Base-by-base conservation (phyloP, 2,329 filamentous ascomycete genomes). In the Chrysoporthe deuterocubensis region DNA sequence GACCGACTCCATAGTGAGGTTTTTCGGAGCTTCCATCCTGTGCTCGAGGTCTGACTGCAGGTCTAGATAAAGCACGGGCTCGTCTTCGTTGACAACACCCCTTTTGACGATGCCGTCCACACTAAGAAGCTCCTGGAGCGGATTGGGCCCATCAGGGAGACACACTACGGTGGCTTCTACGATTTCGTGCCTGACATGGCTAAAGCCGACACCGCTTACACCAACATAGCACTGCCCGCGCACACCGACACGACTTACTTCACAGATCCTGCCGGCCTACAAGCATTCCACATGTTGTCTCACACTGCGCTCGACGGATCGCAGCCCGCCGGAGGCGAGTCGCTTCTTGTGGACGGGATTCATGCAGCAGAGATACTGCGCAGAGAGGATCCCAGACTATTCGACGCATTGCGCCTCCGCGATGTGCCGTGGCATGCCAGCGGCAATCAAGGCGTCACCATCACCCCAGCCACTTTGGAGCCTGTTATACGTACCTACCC, bases 171-270 rank as follows among this genome's bases (percentile, higher is more conserved):
- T 81, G 88, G 80, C 68, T 85, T 86, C 75, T 87, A 87, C 74
- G 95, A 97, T 79, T 98, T 98, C 78, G 92, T 92, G 0, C 91
- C 94, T 5, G 92, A 97, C 78, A 86, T 97, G 34, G 90, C 93
- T 40, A 91, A 91, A 75, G 94, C 94, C 71, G 94, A 97, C 75
- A 96, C 92, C 1, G 94, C 94, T 3, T 99, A 98, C 81, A 97
- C 95, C 1, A 93, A 91, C 73, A 84, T 96, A 62, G 89, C 90
- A 1, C 86, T 99, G 2, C 88, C 89, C 26, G 90, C 92, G 0
- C 96, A 99, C 78, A 98, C 95, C 1, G 96, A 99, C 80, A 98
- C 89, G 7, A 97, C 95, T 0, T 98, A 99, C 79, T 98, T 98
- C 80, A 94, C 89, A 32, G 95, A 98, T 71, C 95, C 96, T 0